Base-by-base conservation (phyloP, 345 rosid genomes). In the Acer negundo region DNA sequence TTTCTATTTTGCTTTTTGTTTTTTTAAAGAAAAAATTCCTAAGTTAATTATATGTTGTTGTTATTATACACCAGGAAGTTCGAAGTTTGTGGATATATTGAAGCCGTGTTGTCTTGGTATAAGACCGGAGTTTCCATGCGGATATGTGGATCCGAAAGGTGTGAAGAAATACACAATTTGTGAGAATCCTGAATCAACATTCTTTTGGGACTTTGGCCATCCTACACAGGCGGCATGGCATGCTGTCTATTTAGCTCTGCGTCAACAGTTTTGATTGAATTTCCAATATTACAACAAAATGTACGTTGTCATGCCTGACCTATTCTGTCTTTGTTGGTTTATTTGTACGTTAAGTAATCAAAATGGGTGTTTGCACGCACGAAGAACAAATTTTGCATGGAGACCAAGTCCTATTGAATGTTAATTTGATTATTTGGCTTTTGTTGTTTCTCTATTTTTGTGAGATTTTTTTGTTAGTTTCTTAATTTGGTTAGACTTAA, bases 161-260 rank as follows among this genome's bases (percentile, higher is more conserved):
- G 73, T 13, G n/a, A 88, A 82, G 77, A 75, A 51, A 79, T 90
- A 81, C 58, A 83, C 47, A 24, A 69, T 85, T 6, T 92, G 97
- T 67, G 76, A 80, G 31, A 75, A 92, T 58, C 94, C 89, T 22
- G 81, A 75, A 16, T 70, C 85, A 20, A 70, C 81, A n/a, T 90
- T 92, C 80, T 92, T 90, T 40, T 92, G 97, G 97, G 97, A 92
- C 77, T 2, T 13, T 0, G 84, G 78, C 26, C 97, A 90, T 63
- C 87, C 90, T 10, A 79, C 88, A 0, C 89, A 92, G 66, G 75
- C 75, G 69, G 94, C 90, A 72, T 92, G 94, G 97, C 80, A 69
- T 47, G 81, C 92, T 13, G 61, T 90, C 0, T 90, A 75, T 69
- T 75, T 78, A 46, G 77, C 69, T 62, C 63, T 62, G 77, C 67